Evolutionary conservation across 371 early-diverging fungal genomes (phyloP).

Genomic region (Mortierella sp.): DNA sequence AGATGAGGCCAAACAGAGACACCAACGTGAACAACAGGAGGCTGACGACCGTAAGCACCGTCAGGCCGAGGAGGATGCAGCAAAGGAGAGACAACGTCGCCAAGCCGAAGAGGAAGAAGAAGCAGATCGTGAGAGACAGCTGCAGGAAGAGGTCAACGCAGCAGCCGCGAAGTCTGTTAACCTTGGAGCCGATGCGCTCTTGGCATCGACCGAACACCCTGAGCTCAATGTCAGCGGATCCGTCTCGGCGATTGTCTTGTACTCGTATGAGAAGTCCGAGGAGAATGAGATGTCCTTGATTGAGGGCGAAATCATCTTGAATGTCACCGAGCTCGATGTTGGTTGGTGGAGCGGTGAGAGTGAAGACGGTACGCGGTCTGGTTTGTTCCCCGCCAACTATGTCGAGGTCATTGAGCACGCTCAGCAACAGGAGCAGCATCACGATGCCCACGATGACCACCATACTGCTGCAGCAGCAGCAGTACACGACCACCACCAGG

Average conservation of each 20-base stretch:
- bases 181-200: constrained; percentile 33
- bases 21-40: constrained; percentile 41
- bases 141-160: constrained; percentile 50
- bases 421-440: constrained; percentile 34
- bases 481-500: constrained; percentile 7
- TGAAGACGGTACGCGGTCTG: constrained; percentile 82
- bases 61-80: constrained; percentile 53
- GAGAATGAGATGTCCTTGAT: constrained; percentile 87
- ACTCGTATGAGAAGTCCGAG: constrained; percentile 84
- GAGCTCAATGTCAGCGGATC: constrained; percentile 54
- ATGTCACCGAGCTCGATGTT: constrained; percentile 82
- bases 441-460: constrained; percentile 16
- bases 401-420: constrained; percentile 74
- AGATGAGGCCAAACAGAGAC: constrained; percentile 37
- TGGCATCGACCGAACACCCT: constrained; percentile 38
- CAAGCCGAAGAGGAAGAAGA: constrained; percentile 48
- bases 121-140: constrained; percentile 33
- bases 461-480: constrained; percentile 2
- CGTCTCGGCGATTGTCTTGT: constrained; percentile 76
- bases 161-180: constrained; percentile 41
- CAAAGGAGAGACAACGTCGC: constrained; percentile 61
- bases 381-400: constrained; percentile 91
- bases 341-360: constrained; percentile 94
- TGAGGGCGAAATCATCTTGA: constrained; percentile 85
- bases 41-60: constrained; percentile 40